Percentiles rank a stretch among this genome's conserved stretches.
Conservation (phyloP, 1,284 basidiomycete species). For the Abortiporus biennis region DNA sequence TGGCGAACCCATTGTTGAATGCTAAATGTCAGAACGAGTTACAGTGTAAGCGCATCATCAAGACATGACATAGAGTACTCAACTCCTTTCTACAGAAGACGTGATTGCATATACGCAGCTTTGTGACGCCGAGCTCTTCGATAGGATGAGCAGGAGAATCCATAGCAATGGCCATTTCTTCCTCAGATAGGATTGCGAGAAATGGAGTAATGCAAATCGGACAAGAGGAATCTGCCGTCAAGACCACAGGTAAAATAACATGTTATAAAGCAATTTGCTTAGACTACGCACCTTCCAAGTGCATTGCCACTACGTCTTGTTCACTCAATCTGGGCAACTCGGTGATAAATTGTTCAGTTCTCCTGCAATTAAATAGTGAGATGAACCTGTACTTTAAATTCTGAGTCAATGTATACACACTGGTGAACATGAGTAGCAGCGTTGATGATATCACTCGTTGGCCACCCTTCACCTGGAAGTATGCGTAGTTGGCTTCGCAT, state of each 20-base stretch:
- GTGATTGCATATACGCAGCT: constrained; percentile 60
- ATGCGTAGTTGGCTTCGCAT: background rate
- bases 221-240: constrained; percentile 49
- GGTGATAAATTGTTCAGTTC: constrained; percentile 25
- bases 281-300: constrained; percentile 29
- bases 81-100: constrained; percentile 74
- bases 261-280: background rate
- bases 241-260: background rate
- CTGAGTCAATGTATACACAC: too few relatives aligned
- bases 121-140: constrained; percentile 65
- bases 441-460: too few relatives aligned
- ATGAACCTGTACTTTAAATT: too few relatives aligned
- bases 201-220: constrained; percentile 67
- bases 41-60: too few relatives aligned
- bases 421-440: too few relatives aligned
- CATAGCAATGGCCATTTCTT: constrained; percentile 64
- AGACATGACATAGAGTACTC: constrained; percentile 15
- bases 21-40: too few relatives aligned
- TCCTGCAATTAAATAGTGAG: too few relatives aligned
- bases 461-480: too few relatives aligned
- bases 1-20: background rate
- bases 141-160: constrained; percentile 60
- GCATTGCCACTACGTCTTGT: constrained; percentile 30
- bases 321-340: constrained; percentile 39
- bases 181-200: constrained; percentile 59